phyloP scores from a whole-genome alignment of 345 rosid genomes.

The Acer saccharum region DNA sequence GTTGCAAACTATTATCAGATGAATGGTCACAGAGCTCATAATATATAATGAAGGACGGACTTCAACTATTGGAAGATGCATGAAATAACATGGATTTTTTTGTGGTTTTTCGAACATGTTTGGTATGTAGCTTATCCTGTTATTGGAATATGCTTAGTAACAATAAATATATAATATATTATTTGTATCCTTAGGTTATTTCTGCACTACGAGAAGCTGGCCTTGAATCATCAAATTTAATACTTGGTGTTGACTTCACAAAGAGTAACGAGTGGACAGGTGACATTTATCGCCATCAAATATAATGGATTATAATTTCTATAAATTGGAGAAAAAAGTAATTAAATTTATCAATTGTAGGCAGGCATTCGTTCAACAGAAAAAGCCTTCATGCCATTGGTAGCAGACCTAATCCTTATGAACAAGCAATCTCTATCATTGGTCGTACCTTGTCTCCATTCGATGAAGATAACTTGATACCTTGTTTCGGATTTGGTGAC shows the following conservation, averaged over 20 bases:
- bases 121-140: not conserved
- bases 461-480: slow-evolving; percentile 93
- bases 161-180: slow-evolving; percentile 2
- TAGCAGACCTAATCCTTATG: slow-evolving; percentile 71
- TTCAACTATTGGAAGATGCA: not conserved
- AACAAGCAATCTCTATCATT: slow-evolving; percentile 92
- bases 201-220: slow-evolving; percentile 70
- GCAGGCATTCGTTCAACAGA: slow-evolving; percentile 71
- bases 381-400: slow-evolving; percentile 83
- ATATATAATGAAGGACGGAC: not conserved
- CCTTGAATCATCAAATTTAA: slow-evolving; percentile 76
- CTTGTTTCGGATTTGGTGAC: slow-evolving; percentile 98
- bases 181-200: slow-evolving; percentile 47
- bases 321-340: not conserved
- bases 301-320: slow-evolving; percentile 3
- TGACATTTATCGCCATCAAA: slow-evolving; percentile 2
- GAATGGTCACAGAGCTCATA: not conserved
- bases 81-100: not conserved
- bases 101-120: not conserved
- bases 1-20: not conserved
- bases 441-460: slow-evolving; percentile 86
- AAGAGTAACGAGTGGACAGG: slow-evolving; percentile 85
- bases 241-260: slow-evolving; percentile 77
- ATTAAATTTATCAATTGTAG: slow-evolving; percentile 37
- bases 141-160: not conserved